Evolutionary conservation across 306 rosid genomes (phyloP).

Genomic region (Mucuna pruriens): DNA sequence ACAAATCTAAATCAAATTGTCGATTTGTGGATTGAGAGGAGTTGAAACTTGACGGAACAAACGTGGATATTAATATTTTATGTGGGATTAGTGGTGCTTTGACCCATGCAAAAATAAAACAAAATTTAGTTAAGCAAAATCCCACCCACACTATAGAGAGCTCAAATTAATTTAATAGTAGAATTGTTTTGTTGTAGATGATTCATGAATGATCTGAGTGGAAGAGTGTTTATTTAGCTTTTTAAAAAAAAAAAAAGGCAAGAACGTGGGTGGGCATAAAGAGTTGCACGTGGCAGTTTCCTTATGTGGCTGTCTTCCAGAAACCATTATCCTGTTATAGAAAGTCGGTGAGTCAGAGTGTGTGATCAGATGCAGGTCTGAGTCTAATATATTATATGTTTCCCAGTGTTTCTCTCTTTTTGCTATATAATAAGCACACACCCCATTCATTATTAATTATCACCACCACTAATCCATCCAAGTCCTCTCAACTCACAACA

Average conservation of each 20-base stretch:
- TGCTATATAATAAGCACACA: background rate
- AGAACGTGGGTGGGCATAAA: constrained; percentile 19
- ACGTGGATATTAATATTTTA: no score
- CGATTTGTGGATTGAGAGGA: no score
- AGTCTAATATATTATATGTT: background rate
- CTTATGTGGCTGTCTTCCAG: background rate
- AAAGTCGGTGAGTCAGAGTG: constrained; percentile 28
- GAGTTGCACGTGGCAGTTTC: constrained; percentile 28
- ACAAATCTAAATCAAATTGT: no score
- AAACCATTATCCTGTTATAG: constrained; percentile 8
- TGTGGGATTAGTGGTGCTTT: no score
- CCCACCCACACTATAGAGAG: no score
- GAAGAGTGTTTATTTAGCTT: background rate
- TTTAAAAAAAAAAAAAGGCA: background rate
- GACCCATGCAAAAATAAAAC: no score
- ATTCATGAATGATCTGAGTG: constrained; percentile 1
- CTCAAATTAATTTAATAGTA: background rate
- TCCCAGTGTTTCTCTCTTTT: background rate
- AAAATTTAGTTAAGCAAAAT: no score
- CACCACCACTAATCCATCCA: background rate
- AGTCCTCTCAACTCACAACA: constrained; percentile 41
- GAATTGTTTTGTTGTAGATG: constrained; percentile 19
- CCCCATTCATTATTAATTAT: background rate
- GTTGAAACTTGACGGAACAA: no score
- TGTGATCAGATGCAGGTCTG: background rate